Conservation (phyloP, 768 basidiomycete species). For the Boletus rubropictus region DNA sequence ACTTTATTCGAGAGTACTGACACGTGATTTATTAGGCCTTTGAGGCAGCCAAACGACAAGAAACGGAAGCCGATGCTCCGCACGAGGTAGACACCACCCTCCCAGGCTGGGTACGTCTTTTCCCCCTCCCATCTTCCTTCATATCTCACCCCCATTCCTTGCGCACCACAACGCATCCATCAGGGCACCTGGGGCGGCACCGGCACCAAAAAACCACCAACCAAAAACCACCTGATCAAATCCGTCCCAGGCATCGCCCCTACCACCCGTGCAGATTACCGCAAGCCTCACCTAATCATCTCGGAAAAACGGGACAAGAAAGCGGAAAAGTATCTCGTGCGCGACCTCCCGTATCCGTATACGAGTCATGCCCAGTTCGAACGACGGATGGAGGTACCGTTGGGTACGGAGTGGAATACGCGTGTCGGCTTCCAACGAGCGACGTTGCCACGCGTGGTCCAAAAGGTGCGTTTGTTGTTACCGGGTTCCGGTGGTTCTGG, state of each 20-base stretch:
- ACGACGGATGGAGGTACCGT: constrained; percentile 68
- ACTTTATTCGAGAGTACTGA: neutral
- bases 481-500: neutral
- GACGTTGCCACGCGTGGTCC: constrained; percentile 79
- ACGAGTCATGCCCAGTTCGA: constrained; percentile 93
- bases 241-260: constrained; percentile 79
- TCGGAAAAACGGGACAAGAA: constrained; percentile 95
- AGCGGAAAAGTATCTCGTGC: constrained; percentile 80
- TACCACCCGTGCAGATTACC: constrained; percentile 72
- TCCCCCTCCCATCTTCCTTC: neutral
- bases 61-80: constrained; percentile 85
- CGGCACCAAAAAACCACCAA: constrained; percentile 54
- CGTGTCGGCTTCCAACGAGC: constrained; percentile 76
- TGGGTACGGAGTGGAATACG: constrained; percentile 94
- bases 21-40: constrained; percentile 56
- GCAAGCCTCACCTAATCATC: constrained; percentile 86
- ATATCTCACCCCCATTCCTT: neutral
- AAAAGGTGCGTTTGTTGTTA: constrained; percentile 53
- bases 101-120: constrained; percentile 81
- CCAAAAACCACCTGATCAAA: constrained; percentile 72
- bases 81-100: constrained; percentile 83
- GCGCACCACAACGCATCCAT: neutral
- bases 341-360: constrained; percentile 92
- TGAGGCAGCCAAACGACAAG: constrained; percentile 72
- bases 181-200: constrained; percentile 91